phyloP scores from a whole-genome alignment of 2,329 filamentous ascomycete species.

The Fragosphaeria purpurea region DNA sequence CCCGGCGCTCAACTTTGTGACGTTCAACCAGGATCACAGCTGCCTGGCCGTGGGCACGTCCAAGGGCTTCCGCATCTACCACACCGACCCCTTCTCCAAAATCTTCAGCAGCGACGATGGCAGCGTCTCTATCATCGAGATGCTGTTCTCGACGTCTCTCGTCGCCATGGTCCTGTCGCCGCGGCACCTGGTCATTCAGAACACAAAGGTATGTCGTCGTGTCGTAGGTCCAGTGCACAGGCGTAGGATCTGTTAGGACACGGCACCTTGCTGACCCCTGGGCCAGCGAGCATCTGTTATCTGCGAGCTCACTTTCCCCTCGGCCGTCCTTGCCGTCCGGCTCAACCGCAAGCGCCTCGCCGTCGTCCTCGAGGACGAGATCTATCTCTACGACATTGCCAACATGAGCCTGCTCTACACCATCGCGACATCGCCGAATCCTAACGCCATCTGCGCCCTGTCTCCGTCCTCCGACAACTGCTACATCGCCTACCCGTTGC shows the following conservation, averaged over 20 bases:
- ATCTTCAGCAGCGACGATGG: constrained; percentile 91
- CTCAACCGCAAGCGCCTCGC: constrained; percentile 90
- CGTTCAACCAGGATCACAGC: constrained; percentile 98
- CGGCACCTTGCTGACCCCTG: too few relatives aligned
- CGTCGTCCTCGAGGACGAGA: constrained; percentile 88
- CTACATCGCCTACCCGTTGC: constrained; percentile 88
- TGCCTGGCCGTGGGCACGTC: constrained; percentile 91
- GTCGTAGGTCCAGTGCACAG: not conserved
- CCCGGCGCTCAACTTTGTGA: constrained; percentile 88
- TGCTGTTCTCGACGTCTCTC: constrained; percentile 96
- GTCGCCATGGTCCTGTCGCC: constrained; percentile 90
- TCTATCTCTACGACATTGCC: constrained; percentile 97
- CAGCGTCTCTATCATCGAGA: constrained; percentile 93
- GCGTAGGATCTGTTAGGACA: not conserved
- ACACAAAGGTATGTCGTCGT: constrained; percentile 65
- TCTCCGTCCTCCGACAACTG: constrained; percentile 93
- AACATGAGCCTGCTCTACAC: constrained; percentile 95
- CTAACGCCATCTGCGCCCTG: constrained; percentile 79
- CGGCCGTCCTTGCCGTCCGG: constrained; percentile 87
- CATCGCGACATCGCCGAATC: constrained; percentile 89
- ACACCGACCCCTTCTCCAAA: constrained; percentile 90
- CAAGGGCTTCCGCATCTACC: constrained; percentile 91
- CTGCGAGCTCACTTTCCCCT: constrained; percentile 96
- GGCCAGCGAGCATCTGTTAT: constrained; percentile 64
- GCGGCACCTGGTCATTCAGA: constrained; percentile 86